Evolutionary conservation across 2,329 filamentous ascomycete species (phyloP), one percentile per base, ranked within the genome.

Genomic region (Scedosporium dehoogii): DNA sequence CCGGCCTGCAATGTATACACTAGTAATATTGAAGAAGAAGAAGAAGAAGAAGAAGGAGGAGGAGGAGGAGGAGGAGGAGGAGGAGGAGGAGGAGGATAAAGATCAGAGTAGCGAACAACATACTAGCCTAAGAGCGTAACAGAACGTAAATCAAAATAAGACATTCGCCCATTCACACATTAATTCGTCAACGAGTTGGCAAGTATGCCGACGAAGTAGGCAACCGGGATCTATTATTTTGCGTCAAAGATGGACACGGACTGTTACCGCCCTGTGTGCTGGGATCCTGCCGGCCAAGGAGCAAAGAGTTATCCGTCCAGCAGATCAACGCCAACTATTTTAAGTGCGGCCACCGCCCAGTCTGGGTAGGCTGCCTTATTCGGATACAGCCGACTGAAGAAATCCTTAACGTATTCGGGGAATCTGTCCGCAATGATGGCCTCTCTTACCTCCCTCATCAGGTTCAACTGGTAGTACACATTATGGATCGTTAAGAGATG

Each of bases 401-500:
- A 97, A 41, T 82, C 75, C 67, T 78, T 85, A 65, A 97, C 72
- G 69, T 94, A 96, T 1, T 79, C 82, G 1, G 94, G 92, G 72
- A 89, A 97, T 60, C 79, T 76, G 71, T 96, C 92, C 65, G 88
- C 88, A 6, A 96, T 76, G 65, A 97, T 91, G 16, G 94, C 86
- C 65, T 90, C 80, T 64, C 93, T 83, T 12, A 86, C 83, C 64
- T 83, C 78, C 21, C 81, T 79, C 92, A 97, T 97, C 68, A 99
- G 77, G 64, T 88, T 83, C 61, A 99, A 80, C 72, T 96, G 85
- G 71, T 96, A 96, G 77, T 92, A 91, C 27, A 99, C 91, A 71
- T 99, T 99, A 74, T 99, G 94, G 71, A 97, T 91, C 0, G 91
- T 96, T 62, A 99, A 78, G 25, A 91, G 78, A 71, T 85, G 81